Percentiles rank a stretch among this genome's conserved stretches.
These are phyloP conservation scores for Hibiscus trionum DNA, from an alignment of 345 rosid species.

Conservation along the genomic window DNA sequence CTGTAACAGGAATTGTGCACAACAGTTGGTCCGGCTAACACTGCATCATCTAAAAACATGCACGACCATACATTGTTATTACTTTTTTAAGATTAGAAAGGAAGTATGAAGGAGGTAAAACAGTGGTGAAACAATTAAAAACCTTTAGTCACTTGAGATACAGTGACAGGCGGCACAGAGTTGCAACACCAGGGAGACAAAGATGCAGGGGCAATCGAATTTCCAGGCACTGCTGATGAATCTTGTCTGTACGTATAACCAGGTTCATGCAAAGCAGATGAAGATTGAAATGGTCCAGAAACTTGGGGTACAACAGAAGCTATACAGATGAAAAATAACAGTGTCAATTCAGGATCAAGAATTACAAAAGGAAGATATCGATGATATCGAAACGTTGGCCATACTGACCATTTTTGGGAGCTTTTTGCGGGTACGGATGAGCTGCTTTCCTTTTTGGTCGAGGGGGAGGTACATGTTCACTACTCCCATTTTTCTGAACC, in stretches of 20 bases:
- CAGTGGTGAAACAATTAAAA: not conserved
- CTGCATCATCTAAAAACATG: slow-evolving; percentile 25
- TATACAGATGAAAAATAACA: slow-evolving; percentile 14
- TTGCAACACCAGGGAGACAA: slow-evolving; percentile 45
- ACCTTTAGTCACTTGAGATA: slow-evolving; percentile 41
- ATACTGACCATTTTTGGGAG: slow-evolving; percentile 54
- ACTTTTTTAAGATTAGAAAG: not conserved
- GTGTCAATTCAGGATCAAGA: slow-evolving; percentile 16
- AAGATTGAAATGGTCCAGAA: slow-evolving; percentile 35
- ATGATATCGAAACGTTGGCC: not conserved
- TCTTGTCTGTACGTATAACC: slow-evolving; percentile 35
- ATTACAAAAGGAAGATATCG: not conserved
- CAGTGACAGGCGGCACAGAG: slow-evolving; percentile 27
- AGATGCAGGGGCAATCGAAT: slow-evolving; percentile 29
- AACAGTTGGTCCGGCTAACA: slow-evolving; percentile 18
- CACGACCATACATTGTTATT: not conserved
- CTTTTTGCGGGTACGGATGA: slow-evolving; percentile 95
- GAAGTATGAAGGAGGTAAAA: not conserved
- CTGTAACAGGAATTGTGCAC: slow-evolving; percentile 30
- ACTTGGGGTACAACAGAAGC: slow-evolving; percentile 41
- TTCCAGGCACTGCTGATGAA: slow-evolving; percentile 34
- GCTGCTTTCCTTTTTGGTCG: slow-evolving; percentile 94
- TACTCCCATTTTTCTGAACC: slow-evolving; percentile 87
- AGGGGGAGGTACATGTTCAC: slow-evolving; percentile 92
- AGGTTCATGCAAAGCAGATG: slow-evolving; percentile 43